Percentiles rank a stretch among this genome's conserved stretches.
These are phyloP conservation scores for Solanum microdontum DNA, from an alignment of 257 asterid genomes.

Conservation along the genomic window DNA sequence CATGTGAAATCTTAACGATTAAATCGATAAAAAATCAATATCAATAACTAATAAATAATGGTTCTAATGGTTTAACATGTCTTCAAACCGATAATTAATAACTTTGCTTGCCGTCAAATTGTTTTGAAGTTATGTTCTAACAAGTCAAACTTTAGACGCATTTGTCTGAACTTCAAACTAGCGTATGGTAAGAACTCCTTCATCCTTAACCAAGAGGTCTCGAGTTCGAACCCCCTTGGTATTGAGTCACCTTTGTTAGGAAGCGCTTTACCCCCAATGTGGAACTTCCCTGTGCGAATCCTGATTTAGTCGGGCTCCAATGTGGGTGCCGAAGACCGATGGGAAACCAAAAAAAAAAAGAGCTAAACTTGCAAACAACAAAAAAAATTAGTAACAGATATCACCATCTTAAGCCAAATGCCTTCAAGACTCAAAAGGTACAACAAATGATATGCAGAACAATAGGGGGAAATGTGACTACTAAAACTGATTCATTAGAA, in stretches of 20 bases:
- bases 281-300: fast-evolving
- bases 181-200: background rate
- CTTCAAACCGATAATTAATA: background rate
- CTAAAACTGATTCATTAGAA: background rate
- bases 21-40: background rate
- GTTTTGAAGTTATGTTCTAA: background rate
- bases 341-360: too few species aligned
- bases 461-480: background rate
- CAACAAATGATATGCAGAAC: background rate
- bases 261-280: background rate
- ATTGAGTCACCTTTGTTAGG: fast-evolving
- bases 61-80: background rate
- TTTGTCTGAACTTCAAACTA: background rate
- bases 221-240: fast-evolving
- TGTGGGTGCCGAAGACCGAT: fast-evolving
- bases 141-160: background rate
- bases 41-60: background rate
- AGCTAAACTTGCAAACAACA: background rate
- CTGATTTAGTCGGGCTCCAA: too few species aligned
- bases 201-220: background rate
- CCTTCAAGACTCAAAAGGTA: background rate
- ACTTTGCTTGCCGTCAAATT: background rate
- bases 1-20: background rate
- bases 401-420: background rate
- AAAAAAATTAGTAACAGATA: background rate